Conservation (phyloP, 805 yeast genomes). For the Sugiyamaella boreocaroliniensis region DNA sequence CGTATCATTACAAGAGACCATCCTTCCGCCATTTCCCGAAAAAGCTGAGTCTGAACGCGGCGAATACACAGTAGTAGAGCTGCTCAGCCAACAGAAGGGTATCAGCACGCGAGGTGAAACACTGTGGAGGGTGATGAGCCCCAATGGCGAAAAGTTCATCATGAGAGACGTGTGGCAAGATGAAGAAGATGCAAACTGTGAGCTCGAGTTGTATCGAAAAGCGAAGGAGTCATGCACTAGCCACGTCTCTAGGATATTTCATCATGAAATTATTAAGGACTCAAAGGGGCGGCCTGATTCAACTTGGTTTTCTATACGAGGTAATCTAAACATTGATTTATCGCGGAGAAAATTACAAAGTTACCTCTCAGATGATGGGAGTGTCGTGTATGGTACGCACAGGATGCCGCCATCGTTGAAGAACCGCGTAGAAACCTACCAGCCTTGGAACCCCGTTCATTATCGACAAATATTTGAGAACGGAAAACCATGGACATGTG, state of each 20-base stretch:
- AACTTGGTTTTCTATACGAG: conserved; percentile 3
- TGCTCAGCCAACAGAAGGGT: neutral
- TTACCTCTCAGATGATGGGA: conserved; percentile 1
- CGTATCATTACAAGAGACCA: neutral
- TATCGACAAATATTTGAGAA: conserved; percentile 2
- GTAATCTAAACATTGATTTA: neutral
- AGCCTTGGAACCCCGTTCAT: conserved; percentile 2
- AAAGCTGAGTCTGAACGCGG: neutral
- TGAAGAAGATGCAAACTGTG: neutral
- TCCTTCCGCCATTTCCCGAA: neutral
- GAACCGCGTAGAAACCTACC: neutral
- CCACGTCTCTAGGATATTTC: neutral
- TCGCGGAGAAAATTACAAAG: neutral
- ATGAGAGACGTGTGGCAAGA: conserved; percentile 8
- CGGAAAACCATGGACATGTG: conserved; percentile 3
- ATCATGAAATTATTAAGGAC: neutral
- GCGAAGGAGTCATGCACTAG: neutral
- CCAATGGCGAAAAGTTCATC: neutral
- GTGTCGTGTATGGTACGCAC: neutral
- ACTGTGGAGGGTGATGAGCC: neutral
- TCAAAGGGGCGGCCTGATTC: neutral
- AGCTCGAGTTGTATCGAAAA: neutral
- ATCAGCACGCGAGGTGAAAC: conserved; percentile 4
- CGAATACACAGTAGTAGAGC: neutral
- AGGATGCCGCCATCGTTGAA: conserved; percentile 1